A percentile compares a stretch with the other conserved stretches of the same genome.
These are phyloP conservation scores for Polyporus arcularius DNA, from an alignment of 768 basidiomycete genomes.

Conservation along the genomic window DNA sequence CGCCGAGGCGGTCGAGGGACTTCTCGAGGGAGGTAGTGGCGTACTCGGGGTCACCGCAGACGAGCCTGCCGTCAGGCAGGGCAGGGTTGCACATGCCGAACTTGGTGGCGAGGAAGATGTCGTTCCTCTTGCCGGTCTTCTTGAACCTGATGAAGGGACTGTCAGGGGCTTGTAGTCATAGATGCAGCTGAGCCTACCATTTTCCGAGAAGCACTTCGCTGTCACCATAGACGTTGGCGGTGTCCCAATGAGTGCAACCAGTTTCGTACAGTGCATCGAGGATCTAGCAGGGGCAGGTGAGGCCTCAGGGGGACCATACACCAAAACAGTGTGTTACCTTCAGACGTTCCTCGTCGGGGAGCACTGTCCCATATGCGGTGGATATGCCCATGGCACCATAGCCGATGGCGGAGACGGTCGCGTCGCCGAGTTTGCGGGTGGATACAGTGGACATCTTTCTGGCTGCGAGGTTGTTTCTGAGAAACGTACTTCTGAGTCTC, in stretches of 20 bases:
- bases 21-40: conserved; percentile 32
- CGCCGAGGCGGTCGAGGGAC: conserved; percentile 40
- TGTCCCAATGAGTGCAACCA: conserved; percentile 52
- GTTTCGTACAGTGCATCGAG: conserved; percentile 42
- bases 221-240: conserved; percentile 43
- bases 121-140: conserved; percentile 47
- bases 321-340: conserved; percentile 39
- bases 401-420: conserved; percentile 53
- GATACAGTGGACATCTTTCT: no score
- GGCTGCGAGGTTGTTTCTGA: no score
- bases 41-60: conserved; percentile 44
- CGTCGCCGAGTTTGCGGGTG: conserved; percentile 47
- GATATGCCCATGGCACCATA: conserved; percentile 65
- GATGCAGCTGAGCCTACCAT: conserved; percentile 30
- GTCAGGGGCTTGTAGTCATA: no score
- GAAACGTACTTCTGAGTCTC: no score
- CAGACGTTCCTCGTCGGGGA: conserved; percentile 59
- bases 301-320: no score
- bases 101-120: conserved; percentile 67
- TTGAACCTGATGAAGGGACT: conserved; percentile 42
- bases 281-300: conserved; percentile 38
- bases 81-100: conserved; percentile 37
- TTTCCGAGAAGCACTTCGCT: conserved; percentile 48
- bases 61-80: neutral
- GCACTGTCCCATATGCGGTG: conserved; percentile 45